Base-by-base conservation (phyloP, 208 protist species). In the Acanthamoeba sp. region DNA sequence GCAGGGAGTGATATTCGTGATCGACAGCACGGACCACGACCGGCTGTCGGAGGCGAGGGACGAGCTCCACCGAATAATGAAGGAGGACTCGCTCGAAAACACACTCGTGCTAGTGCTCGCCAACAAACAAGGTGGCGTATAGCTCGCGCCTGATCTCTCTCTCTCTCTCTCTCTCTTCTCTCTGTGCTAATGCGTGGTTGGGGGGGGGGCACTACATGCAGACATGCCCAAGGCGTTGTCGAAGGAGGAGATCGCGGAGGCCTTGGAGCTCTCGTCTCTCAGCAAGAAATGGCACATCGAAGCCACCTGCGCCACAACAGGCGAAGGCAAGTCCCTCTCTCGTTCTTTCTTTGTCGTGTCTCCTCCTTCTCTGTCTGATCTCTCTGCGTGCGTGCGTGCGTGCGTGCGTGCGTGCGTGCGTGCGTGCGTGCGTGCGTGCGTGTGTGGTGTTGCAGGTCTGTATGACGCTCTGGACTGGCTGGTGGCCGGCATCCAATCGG, bases 111-210 rank as follows among this genome's bases (percentile, higher is more conserved):
- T 98, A 1, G 97, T 98, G 3, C 98, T 98, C 76, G 97, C 97
- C 32, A 98, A 98, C 96, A 98, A 98, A 93, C 98, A 98, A 55
- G 98, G 80, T 89, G 55, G n/a, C n/a, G n/a, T n/a, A n/a, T n/a
- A n/a, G n/a, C n/a, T n/a, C n/a, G n/a, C n/a, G n/a, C n/a, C 10
- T 16, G 6, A n/a, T n/a, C n/a, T n/a, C n/a, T n/a, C n/a, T n/a
- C n/a, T n/a, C n/a, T n/a, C n/a, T n/a, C n/a, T n/a, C n/a, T n/a
- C n/a, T n/a, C n/a, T n/a, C n/a, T n/a, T n/a, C n/a, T n/a, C n/a
- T n/a, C n/a, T n/a, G n/a, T n/a, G n/a, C n/a, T n/a, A n/a, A n/a
- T n/a, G n/a, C n/a, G n/a, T n/a, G n/a, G n/a, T n/a, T n/a, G n/a
- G n/a, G 22, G 9, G 36, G 18, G 2, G n/a, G 22, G n/a, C 71